Evolutionary conservation across 2,329 filamentous ascomycete genomes (phyloP).

Genomic region (Colletotrichum coccodes): DNA sequence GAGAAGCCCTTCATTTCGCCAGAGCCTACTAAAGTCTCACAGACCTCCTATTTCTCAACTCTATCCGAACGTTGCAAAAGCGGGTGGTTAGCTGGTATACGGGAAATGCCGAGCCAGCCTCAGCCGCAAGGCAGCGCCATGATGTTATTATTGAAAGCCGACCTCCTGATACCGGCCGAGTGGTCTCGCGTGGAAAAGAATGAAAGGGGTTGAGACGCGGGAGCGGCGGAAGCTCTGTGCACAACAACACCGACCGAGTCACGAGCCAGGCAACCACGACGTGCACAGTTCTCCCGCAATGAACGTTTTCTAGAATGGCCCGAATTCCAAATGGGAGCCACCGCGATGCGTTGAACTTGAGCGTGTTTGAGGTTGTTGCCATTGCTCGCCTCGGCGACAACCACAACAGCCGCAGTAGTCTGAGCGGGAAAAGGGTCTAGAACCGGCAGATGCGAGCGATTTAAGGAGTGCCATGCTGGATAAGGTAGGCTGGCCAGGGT

Average conservation of each 20-base stretch:
- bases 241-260: not conserved
- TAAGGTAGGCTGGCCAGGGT: not conserved
- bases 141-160: not conserved
- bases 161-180: not conserved
- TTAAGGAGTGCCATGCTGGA: conserved; percentile 7
- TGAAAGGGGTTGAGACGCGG: not conserved
- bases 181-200: not conserved
- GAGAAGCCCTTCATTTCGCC: not conserved
- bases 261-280: not conserved
- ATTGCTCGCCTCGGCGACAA: not conserved
- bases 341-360: not conserved
- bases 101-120: not conserved
- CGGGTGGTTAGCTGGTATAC: not conserved
- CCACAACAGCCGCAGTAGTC: not conserved
- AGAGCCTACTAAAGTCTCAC: not conserved
- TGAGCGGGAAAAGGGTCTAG: conserved; percentile 9
- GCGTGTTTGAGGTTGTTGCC: conserved; percentile 1
- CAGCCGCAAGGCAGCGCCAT: conserved; percentile 12
- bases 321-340: not conserved
- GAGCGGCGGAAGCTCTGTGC: conserved; percentile 14
- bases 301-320: conserved; percentile 1
- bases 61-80: conserved; percentile 8
- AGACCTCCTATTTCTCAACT: not conserved
- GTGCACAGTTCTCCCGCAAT: conserved; percentile 19
- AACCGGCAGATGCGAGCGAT: not conserved